Conservation (phyloP, 495 filamentous ascomycete species). For the Penicillium salamii region DNA sequence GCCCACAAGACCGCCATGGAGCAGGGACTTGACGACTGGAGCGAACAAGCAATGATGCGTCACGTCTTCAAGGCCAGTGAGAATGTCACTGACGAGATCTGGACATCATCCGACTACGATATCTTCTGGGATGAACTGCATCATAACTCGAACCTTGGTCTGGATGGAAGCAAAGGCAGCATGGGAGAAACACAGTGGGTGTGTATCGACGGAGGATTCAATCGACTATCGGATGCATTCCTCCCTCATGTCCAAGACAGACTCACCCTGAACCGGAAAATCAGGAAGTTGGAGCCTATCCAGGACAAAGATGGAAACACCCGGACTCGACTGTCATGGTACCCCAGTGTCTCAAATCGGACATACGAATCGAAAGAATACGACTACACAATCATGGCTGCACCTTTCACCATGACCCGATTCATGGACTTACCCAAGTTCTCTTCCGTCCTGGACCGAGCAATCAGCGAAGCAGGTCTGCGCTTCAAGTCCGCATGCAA, state of each 20-base stretch:
- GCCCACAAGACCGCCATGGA: constrained; percentile 25
- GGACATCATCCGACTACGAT: constrained; percentile 22
- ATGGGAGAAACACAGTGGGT: constrained; percentile 17
- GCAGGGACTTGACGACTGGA: constrained; percentile 25
- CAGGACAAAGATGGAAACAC: not conserved
- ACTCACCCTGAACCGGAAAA: constrained; percentile 21
- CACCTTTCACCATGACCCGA: constrained; percentile 28
- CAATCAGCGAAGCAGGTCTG: constrained; percentile 49
- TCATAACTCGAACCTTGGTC: constrained; percentile 25
- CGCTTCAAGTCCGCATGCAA: constrained; percentile 61
- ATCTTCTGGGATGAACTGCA: constrained; percentile 27
- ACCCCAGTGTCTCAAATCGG: constrained; percentile 16
- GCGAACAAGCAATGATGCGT: constrained; percentile 26
- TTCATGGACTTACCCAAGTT: constrained; percentile 26
- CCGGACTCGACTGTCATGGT: constrained; percentile 24
- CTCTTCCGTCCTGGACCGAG: constrained; percentile 43
- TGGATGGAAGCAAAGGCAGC: constrained; percentile 17
- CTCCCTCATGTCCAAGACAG: constrained; percentile 19
- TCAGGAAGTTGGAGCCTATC: constrained; percentile 20
- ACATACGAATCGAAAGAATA: constrained; percentile 23
- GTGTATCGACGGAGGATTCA: constrained; percentile 24
- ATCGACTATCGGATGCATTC: constrained; percentile 24
- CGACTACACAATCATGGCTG: constrained; percentile 31
- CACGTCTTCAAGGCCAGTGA: constrained; percentile 21
- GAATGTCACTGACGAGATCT: constrained; percentile 27